Conservation (phyloP, 2,329 filamentous ascomycete genomes). For the Exophiala phaeomuriformis region DNA sequence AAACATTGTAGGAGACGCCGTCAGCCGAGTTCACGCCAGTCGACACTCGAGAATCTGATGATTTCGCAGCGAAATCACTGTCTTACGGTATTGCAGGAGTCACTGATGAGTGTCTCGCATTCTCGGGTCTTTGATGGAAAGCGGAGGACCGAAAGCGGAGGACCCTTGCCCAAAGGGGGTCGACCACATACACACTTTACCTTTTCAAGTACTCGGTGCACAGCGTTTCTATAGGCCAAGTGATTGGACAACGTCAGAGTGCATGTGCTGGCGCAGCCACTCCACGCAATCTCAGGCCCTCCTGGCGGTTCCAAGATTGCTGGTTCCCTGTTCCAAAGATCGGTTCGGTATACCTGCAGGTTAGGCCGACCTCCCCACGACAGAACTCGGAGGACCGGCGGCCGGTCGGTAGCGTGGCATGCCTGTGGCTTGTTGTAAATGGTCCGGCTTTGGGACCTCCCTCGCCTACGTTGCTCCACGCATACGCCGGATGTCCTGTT, state of each 20-base stretch:
- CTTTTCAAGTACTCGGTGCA: not conserved
- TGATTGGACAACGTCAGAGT: conserved; percentile 4
- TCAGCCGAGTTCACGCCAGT: no score
- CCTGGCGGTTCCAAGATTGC: not conserved
- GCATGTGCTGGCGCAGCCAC: conserved; percentile 1
- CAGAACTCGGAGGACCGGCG: not conserved
- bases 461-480: not conserved
- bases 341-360: conserved; percentile 3
- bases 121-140: not conserved
- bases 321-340: conserved; percentile 10
- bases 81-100: no score
- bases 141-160: not conserved
- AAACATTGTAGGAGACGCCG: no score
- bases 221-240: not conserved
- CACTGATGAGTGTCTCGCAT: not conserved
- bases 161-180: not conserved
- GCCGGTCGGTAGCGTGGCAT: not conserved
- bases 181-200: not conserved
- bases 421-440: not conserved
- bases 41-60: no score
- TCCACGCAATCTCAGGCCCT: conserved; percentile 1
- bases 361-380: not conserved
- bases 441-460: not conserved
- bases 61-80: no score
- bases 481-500: not conserved